Evolutionary conservation across 2,329 filamentous ascomycete genomes (phyloP), one percentile per base, ranked within the genome.

Genomic region (Fonsecaea pugnacius): DNA sequence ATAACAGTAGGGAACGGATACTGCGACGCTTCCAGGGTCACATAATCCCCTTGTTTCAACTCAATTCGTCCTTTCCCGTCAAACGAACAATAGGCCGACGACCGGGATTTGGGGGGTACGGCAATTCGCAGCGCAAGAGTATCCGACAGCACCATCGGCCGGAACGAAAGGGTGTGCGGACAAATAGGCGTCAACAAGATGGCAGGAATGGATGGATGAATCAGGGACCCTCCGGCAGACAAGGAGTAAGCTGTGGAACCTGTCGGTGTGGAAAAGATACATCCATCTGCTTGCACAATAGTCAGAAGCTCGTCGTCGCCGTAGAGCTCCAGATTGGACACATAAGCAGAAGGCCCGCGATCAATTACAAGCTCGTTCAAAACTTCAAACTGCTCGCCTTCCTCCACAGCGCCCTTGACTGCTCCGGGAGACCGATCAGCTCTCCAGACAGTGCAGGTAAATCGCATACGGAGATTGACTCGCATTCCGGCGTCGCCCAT

Each of bases 361-460:
- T 99, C 95, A 72, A 99, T 98, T 77, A 99, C 94, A 58, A 99
- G 88, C 80, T 99, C 95, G 78, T 99, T 99, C 69, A 99, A 87
- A 21, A 99, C 94, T 79, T 99, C 95, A 69, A 97, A 98, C 73
- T 96, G 93, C 79, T 98, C 94, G 51, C 90, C 91, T 77, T 97
- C 93, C 71, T 95, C 89, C 70, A 89, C 85, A n/a, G 86, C 83
- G 10, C 84, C 85, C 1, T 80, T 74, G n/a, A 75, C 79, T 6
- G 80, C 77, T 12, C 76, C 77, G 48, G 79, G 77, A 58, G 74
- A 78, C 7, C 74, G 73, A 66, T 80, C 87, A 70, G 89, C 84
- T 51, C 94, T 90, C 80, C 94, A 97, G 8, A 99, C 93, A 0
- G 95, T 98, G 80, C 94, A 98, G 16, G 95, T 99, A 77, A 99